These are phyloP conservation scores for Uncinocarpus reesii DNA, from an alignment of 2,329 filamentous ascomycete species.

Conservation along the genomic window DNA sequence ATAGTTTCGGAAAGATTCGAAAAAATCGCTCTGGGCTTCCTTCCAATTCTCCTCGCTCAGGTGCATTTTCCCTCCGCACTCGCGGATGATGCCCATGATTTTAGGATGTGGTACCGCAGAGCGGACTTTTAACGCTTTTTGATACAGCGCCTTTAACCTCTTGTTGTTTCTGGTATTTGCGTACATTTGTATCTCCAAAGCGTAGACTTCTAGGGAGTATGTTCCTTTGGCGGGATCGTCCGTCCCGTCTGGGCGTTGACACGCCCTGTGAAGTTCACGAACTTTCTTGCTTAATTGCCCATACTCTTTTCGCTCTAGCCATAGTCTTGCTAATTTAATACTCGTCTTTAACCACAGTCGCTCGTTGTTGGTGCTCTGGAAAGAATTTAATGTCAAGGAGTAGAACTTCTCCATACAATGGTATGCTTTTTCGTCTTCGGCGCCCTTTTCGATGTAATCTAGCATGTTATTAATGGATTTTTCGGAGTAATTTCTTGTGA, in stretches of 20 bases:
- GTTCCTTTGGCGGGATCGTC: constrained; percentile 87
- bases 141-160: constrained; percentile 83
- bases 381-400: constrained; percentile 81
- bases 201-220: constrained; percentile 90
- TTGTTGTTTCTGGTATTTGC: constrained; percentile 96
- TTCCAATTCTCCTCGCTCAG: constrained; percentile 99
- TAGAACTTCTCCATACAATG: constrained; percentile 92
- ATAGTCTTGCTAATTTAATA: constrained; percentile 86
- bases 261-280: constrained; percentile 76
- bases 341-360: constrained; percentile 96
- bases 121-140: constrained; percentile 78
- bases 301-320: constrained; percentile 87
- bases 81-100: constrained; percentile 97
- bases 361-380: constrained; percentile 96
- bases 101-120: constrained; percentile 98
- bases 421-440: constrained; percentile 59
- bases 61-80: constrained; percentile 99
- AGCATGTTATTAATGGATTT: constrained; percentile 99
- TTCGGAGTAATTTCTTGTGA: constrained; percentile 96
- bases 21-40: constrained; percentile 92
- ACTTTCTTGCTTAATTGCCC: constrained; percentile 68
- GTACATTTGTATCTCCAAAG: constrained; percentile 97
- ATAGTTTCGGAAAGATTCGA: constrained; percentile 97
- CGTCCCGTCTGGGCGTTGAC: constrained; percentile 73
- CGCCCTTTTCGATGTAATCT: constrained; percentile 92